A percentile compares a stretch with the other conserved stretches of the same genome.
Evolutionary conservation across 371 early-diverging fungal genomes (phyloP).

Genomic region (Mortierella sp.): DNA sequence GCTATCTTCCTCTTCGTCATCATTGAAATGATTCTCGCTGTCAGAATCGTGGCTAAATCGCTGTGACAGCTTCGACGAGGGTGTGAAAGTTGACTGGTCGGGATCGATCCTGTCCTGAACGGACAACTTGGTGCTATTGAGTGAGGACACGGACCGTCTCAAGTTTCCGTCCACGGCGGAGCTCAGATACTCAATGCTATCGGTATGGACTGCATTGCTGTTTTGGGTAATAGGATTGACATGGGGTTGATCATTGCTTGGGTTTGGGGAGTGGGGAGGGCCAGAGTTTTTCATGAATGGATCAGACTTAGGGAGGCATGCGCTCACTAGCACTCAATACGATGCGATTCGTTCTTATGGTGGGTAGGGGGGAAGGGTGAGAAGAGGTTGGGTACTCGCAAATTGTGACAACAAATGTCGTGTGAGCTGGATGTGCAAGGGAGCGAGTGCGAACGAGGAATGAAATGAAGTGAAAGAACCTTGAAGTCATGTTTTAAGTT

Average conservation of each 20-base stretch:
- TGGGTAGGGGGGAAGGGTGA: too few relatives aligned
- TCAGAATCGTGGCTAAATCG: conserved; percentile 44
- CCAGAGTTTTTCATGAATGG: conserved; percentile 35
- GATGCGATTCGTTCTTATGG: not conserved
- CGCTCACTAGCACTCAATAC: not conserved
- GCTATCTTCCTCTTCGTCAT: conserved; percentile 48
- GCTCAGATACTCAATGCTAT: conserved; percentile 3
- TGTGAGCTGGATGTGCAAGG: not conserved
- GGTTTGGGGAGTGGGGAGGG: conserved; percentile 19
- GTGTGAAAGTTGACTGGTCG: conserved; percentile 21
- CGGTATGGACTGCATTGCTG: not conserved
- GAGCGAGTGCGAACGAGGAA: not conserved
- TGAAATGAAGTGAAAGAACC: not conserved
- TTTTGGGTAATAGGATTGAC: not conserved
- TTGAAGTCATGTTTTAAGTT: not conserved
- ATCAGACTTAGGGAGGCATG: not conserved
- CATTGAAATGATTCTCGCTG: conserved; percentile 18
- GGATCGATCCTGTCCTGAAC: conserved; percentile 5
- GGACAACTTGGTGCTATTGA: not conserved
- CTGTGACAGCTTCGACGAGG: conserved; percentile 24
- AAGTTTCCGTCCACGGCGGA: not conserved
- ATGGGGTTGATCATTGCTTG: not conserved
- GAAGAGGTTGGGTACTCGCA: too few relatives aligned
- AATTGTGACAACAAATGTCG: too few relatives aligned
- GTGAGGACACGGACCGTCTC: not conserved